Percentiles rank a stretch among this genome's conserved stretches.
Evolutionary conservation across 768 basidiomycete species (phyloP).

Genomic region (Leccinum boreale): DNA sequence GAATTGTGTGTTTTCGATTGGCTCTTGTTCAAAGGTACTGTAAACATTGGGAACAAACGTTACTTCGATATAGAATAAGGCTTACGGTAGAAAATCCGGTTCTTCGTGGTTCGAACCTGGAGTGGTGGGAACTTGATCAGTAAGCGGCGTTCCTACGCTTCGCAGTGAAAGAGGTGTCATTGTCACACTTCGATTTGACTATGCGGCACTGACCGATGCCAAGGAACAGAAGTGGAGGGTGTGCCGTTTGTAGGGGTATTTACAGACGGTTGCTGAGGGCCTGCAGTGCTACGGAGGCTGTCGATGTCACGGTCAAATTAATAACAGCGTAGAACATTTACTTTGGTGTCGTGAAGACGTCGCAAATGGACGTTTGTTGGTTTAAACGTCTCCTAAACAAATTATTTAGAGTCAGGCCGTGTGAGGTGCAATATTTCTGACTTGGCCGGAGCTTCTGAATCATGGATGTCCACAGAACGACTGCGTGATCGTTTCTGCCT

Average conservation of each 20-base stretch:
- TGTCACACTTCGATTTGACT: neutral
- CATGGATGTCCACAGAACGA: conserved; percentile 12
- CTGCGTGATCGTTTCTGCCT: conserved; percentile 27
- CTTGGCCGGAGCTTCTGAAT: conserved; percentile 19
- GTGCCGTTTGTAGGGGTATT: neutral
- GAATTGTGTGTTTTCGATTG: neutral
- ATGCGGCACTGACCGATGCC: conserved; percentile 8
- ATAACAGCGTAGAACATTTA: neutral
- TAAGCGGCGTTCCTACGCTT: conserved; percentile 5
- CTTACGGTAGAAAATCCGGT: conserved; percentile 19
- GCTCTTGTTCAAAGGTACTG: conserved; percentile 18
- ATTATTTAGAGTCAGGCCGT: neutral
- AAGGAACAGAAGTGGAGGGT: neutral
- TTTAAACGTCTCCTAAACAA: conserved; percentile 5
- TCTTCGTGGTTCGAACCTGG: conserved; percentile 5
- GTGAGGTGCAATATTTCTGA: conserved; percentile 4
- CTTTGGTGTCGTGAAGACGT: conserved; percentile 9
- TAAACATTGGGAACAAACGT: neutral
- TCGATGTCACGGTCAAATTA: neutral
- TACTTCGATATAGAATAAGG: neutral
- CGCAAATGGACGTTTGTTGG: conserved; percentile 1
- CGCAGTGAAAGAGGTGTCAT: neutral
- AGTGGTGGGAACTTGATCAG: neutral
- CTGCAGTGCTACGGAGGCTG: neutral
- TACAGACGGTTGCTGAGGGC: neutral